These are phyloP conservation scores for Chlorociboria aeruginascens DNA, from an alignment of 495 filamentous ascomycete species.

Conservation along the genomic window DNA sequence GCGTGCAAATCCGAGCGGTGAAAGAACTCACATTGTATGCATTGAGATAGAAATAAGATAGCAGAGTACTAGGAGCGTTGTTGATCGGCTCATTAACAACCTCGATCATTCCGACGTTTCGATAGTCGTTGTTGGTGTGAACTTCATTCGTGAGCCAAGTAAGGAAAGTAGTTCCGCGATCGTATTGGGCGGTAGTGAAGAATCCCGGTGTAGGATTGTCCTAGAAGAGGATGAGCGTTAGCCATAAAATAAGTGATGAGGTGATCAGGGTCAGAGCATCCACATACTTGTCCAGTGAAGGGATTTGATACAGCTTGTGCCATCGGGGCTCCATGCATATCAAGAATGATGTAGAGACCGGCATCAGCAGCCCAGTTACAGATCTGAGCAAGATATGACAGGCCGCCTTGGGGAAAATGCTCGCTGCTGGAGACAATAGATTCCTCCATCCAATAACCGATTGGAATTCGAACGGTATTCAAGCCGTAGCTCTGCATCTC, in stretches of 20 bases:
- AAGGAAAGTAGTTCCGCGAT: constrained; percentile 44
- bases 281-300: constrained; percentile 40
- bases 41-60: constrained; percentile 33
- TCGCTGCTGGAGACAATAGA: constrained; percentile 40
- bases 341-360: constrained; percentile 51
- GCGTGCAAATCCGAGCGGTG: no score
- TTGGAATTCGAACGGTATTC: constrained; percentile 50
- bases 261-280: background rate
- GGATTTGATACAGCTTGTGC: constrained; percentile 38
- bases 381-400: constrained; percentile 39
- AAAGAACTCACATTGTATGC: constrained; percentile 23
- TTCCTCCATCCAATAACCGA: constrained; percentile 54
- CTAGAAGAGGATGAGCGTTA: background rate
- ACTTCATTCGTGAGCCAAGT: constrained; percentile 45
- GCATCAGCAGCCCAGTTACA: constrained; percentile 43
- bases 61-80: constrained; percentile 19
- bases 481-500: constrained; percentile 41
- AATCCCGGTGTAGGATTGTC: constrained; percentile 34
- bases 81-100: constrained; percentile 47
- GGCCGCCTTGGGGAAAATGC: constrained; percentile 44
- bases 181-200: constrained; percentile 42
- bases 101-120: constrained; percentile 46
- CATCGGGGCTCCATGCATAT: constrained; percentile 49
- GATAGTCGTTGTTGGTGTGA: constrained; percentile 36
- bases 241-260: background rate